Evolutionary conservation across 352 stramenopile species (phyloP).

Genomic region (Pythium phragmiticola): DNA sequence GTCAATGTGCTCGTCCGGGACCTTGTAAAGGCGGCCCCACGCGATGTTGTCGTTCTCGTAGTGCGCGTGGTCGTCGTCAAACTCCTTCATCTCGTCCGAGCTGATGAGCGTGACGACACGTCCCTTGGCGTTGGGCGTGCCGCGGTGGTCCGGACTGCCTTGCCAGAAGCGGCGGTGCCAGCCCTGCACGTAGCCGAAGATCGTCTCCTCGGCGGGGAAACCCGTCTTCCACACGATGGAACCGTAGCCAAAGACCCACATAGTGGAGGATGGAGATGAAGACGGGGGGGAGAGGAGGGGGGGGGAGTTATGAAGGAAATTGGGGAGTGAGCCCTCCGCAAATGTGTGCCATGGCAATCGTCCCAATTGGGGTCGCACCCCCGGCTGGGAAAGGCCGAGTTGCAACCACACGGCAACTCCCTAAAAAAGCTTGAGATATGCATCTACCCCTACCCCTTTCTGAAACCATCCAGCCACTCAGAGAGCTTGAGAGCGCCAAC

Average conservation of each 20-base stretch:
- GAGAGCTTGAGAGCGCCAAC: conserved; percentile 10
- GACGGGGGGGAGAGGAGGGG: background rate
- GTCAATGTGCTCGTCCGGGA: conserved; percentile 74
- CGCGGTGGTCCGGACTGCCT: conserved; percentile 84
- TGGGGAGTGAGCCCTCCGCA: conserved; percentile 14
- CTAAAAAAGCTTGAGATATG: conserved; percentile 7
- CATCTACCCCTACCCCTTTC: background rate
- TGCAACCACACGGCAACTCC: background rate
- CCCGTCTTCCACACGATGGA: conserved; percentile 82
- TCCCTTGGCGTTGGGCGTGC: conserved; percentile 67
- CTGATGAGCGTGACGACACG: conserved; percentile 88
- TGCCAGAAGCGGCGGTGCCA: conserved; percentile 90
- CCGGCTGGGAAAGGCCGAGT: background rate
- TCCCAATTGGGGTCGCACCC: background rate
- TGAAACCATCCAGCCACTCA: conserved; percentile 20
- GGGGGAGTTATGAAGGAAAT: background rate
- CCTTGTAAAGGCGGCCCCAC: conserved; percentile 87
- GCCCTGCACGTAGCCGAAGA: conserved; percentile 79
- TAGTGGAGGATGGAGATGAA: conserved; percentile 21
- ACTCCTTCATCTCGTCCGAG: conserved; percentile 68
- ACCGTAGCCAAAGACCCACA: conserved; percentile 88
- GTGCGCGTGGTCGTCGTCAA: conserved; percentile 72
- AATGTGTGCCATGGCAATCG: background rate
- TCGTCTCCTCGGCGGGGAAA: conserved; percentile 60
- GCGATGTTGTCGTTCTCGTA: conserved; percentile 62